These are phyloP conservation scores for Ceratocystis ficicola DNA, from an alignment of 2,329 filamentous ascomycete species.

Conservation along the genomic window DNA sequence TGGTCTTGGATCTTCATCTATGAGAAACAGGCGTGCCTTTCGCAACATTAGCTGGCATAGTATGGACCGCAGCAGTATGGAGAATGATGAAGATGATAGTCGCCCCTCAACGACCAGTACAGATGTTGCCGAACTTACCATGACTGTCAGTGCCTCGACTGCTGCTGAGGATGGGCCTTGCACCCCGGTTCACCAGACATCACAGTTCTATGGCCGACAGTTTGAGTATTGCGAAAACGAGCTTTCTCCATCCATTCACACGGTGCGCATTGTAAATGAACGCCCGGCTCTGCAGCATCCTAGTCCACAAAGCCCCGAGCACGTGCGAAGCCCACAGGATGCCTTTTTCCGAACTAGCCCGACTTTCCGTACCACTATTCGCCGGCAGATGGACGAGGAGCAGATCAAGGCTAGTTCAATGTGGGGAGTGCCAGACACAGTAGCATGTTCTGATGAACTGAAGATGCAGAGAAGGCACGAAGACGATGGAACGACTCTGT, in stretches of 20 bases:
- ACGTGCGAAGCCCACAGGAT: slow-evolving; percentile 13
- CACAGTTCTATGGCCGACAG: not conserved
- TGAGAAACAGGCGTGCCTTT: not conserved
- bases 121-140: slow-evolving; percentile 10
- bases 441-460: not conserved
- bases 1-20: not conserved
- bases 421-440: not conserved
- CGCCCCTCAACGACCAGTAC: slow-evolving; percentile 14
- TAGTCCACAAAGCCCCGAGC: slow-evolving; percentile 20
- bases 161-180: slow-evolving; percentile 5
- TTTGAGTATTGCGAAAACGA: slow-evolving; percentile 19
- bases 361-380: slow-evolving; percentile 18
- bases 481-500: slow-evolving; percentile 9
- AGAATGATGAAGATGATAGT: not conserved
- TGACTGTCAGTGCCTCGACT: slow-evolving; percentile 14
- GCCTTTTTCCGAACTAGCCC: slow-evolving; percentile 21
- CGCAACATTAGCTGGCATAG: slow-evolving; percentile 11
- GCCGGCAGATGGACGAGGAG: slow-evolving; percentile 18
- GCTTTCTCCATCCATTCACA: slow-evolving; percentile 19
- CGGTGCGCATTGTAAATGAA: slow-evolving; percentile 19
- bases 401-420: not conserved
- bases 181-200: slow-evolving; percentile 14
- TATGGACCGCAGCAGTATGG: not conserved
- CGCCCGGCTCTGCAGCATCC: slow-evolving; percentile 19
- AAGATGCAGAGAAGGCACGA: not conserved